Percentiles rank a stretch among this genome's conserved stretches.
Conservation (phyloP, 768 basidiomycete genomes). For the Termitomyces sp. region DNA sequence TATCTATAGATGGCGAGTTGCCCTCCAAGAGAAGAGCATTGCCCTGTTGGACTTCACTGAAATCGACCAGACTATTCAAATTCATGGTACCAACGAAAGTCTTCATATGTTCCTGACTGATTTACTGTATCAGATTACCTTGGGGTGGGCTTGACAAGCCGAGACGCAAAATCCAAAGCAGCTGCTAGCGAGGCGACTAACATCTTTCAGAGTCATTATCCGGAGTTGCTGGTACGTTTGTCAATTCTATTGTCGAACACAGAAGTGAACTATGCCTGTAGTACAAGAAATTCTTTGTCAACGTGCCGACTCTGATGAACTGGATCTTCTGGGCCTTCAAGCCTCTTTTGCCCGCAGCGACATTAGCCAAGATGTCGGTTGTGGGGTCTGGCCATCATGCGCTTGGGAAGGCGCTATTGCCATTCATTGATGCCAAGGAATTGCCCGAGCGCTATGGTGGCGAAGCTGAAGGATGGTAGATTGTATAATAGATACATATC, state of each 20-base stretch:
- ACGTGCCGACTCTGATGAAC: slow-evolving; percentile 68
- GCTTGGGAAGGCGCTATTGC: slow-evolving; percentile 56
- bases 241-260: background rate
- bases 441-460: slow-evolving; percentile 75
- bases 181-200: slow-evolving; percentile 70
- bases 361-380: slow-evolving; percentile 78
- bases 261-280: slow-evolving; percentile 16
- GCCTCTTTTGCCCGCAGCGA: slow-evolving; percentile 62
- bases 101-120: background rate
- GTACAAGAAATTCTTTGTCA: slow-evolving; percentile 78
- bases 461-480: slow-evolving; percentile 46
- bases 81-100: slow-evolving; percentile 46
- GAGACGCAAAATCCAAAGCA: slow-evolving; percentile 70
- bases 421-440: slow-evolving; percentile 47
- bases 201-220: slow-evolving; percentile 76
- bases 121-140: slow-evolving; percentile 53
- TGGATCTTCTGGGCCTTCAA: slow-evolving; percentile 89
- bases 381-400: slow-evolving; percentile 59
- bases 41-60: slow-evolving; percentile 62
- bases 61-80: slow-evolving; percentile 68
- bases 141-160: slow-evolving; percentile 59
- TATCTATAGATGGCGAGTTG: slow-evolving; percentile 65
- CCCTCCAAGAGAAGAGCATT: slow-evolving; percentile 68
- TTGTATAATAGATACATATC: background rate
- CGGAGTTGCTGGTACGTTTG: slow-evolving; percentile 62